Conservation (phyloP, 169 alveolate species). For the Cyclospora cayetanensis region DNA sequence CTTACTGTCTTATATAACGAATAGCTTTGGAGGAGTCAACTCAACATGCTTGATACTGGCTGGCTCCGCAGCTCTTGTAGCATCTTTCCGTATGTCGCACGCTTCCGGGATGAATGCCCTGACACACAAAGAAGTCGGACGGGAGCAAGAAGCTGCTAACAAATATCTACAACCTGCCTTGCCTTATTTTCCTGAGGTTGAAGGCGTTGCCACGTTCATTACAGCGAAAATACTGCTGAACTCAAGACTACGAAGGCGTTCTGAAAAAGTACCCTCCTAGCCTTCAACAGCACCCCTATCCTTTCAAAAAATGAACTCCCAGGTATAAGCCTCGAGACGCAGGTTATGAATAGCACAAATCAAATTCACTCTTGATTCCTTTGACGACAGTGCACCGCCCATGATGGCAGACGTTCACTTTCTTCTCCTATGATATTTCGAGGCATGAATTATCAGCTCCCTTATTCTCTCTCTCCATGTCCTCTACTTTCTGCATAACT, state of each 20-base stretch:
- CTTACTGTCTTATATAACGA: no score
- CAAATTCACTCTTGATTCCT: constrained; percentile 91
- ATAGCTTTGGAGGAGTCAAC: no score
- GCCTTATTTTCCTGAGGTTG: constrained; percentile 93
- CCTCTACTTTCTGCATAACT: no score
- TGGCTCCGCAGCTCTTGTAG: no score
- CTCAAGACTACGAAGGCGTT: constrained; percentile 91
- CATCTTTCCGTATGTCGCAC: constrained; percentile 65
- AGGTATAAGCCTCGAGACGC: constrained; percentile 76
- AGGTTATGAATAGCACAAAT: constrained; percentile 83
- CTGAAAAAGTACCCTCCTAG: constrained; percentile 91
- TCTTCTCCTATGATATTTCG: constrained; percentile 89
- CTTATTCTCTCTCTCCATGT: no score
- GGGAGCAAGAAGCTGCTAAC: constrained; percentile 93
- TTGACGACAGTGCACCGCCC: constrained; percentile 90
- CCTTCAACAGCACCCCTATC: constrained; percentile 91
- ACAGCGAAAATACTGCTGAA: constrained; percentile 91
- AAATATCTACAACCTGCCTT: constrained; percentile 94
- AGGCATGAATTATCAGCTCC: constrained; percentile 57
- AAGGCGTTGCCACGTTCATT: constrained; percentile 92
- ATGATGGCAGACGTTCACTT: constrained; percentile 89
- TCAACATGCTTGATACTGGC: no score
- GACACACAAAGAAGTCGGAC: constrained; percentile 88
- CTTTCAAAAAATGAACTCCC: constrained; percentile 80
- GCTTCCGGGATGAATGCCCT: constrained; percentile 87